These are phyloP conservation scores for Acacia confusa DNA, from an alignment of 306 rosid genomes.

Conservation along the genomic window DNA sequence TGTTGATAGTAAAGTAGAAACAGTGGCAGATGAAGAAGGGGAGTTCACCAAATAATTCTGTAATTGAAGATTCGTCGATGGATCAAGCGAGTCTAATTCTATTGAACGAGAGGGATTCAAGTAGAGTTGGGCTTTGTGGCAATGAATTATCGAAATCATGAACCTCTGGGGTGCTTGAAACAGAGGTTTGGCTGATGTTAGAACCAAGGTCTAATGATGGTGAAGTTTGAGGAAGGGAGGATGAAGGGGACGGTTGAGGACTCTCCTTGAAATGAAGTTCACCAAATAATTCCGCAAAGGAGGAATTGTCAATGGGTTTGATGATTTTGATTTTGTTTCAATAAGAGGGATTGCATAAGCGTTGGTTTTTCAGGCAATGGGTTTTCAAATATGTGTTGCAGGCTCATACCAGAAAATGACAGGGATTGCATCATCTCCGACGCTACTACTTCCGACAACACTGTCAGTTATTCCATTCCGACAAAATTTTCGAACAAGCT, in stretches of 20 bases:
- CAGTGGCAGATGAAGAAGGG: no score
- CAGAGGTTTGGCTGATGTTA: background rate
- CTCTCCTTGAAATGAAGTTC: constrained; percentile 79
- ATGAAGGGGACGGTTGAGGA: constrained; percentile 1
- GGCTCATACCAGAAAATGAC: constrained; percentile 58
- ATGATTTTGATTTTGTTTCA: constrained; percentile 58
- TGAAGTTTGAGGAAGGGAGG: background rate
- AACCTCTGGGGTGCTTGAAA: background rate
- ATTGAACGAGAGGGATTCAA: constrained; percentile 70
- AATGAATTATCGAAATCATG: constrained; percentile 49
- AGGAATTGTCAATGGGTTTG: constrained; percentile 34
- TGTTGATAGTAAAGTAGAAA: no score
- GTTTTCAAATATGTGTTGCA: constrained; percentile 67
- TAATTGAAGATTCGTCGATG: constrained; percentile 42
- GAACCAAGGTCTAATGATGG: constrained; percentile 9
- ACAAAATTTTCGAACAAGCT: no score
- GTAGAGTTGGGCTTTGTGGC: constrained; percentile 58
- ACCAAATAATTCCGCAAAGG: constrained; percentile 82
- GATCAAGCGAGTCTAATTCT: constrained; percentile 48
- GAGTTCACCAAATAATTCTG: constrained; percentile 85
- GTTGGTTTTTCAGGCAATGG: constrained; percentile 66
- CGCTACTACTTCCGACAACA: no score
- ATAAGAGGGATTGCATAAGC: constrained; percentile 62
- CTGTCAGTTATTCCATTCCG: no score
- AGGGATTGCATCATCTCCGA: no score